Evolutionary conservation across 176 grass and related monocot genomes (phyloP).

Genomic region (Ensete ventricosum): DNA sequence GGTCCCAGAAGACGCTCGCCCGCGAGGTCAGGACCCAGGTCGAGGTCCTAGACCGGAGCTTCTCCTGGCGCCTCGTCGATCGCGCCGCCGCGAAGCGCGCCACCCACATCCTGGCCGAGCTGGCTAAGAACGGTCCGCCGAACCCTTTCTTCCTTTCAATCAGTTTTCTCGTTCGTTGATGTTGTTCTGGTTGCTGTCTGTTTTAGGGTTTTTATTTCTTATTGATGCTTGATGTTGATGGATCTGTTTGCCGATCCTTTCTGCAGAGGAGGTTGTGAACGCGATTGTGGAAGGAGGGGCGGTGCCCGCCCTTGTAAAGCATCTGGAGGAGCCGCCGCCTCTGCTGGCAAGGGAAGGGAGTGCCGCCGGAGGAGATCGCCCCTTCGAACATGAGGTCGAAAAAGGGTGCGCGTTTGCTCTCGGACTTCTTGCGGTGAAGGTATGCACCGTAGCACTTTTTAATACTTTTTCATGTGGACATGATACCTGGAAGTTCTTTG

Average conservation of each 20-base stretch:
- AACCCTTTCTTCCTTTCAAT: constrained; percentile 5
- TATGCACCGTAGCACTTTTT: constrained; percentile 4
- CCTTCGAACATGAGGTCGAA: constrained; percentile 93
- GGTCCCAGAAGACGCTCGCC: constrained; percentile 47
- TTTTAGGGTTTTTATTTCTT: not conserved
- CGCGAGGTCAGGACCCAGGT: constrained; percentile 76
- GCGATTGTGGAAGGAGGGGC: constrained; percentile 84
- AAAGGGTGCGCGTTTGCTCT: constrained; percentile 94
- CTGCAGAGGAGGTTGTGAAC: constrained; percentile 86
- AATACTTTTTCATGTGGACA: no score
- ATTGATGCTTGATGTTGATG: not conserved
- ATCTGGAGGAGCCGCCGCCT: constrained; percentile 55
- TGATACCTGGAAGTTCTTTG: no score
- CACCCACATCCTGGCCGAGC: constrained; percentile 75
- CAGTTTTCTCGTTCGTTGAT: not conserved
- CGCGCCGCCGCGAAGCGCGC: constrained; percentile 74
- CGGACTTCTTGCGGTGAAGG: constrained; percentile 96
- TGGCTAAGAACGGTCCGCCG: constrained; percentile 74
- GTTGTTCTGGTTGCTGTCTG: no score
- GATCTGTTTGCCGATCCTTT: constrained; percentile 23
- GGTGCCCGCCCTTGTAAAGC: constrained; percentile 69
- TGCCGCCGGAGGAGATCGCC: constrained; percentile 35
- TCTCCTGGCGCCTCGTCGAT: constrained; percentile 73
- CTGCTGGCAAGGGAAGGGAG: constrained; percentile 9
- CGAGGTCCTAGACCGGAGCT: constrained; percentile 63